Base-by-base conservation (phyloP, 805 yeast species). In the Teunomyces barrocoloradensis region DNA sequence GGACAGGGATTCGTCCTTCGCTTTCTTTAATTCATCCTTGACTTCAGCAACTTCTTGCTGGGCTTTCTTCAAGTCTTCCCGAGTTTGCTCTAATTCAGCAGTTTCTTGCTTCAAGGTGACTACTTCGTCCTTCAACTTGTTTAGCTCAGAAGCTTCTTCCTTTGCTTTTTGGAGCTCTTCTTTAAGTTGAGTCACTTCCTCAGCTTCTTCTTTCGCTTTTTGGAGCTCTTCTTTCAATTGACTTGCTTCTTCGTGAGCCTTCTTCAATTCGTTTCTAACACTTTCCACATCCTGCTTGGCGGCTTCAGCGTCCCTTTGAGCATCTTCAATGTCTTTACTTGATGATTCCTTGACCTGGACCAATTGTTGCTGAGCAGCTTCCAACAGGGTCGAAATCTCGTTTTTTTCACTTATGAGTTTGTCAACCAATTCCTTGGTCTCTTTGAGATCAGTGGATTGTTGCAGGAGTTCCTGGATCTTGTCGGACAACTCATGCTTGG, bases 21-120 rank as follows among this genome's bases (percentile, higher is more conserved):
- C 37, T 6, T n/a, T 34, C 21, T 46, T 43, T 27, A 45, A 29
- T 38, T 50, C 46, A 5, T 17, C n/a, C 34, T 21, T 25, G 13
- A 12, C 13, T 15, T 32, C 28, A 10, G 12, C 45, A 32, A 23
- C 17, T 23, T 33, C 43, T 6, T 43, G 30, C 21, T 28, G 17
- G 13, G 17, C 18, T 45, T 48, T 29, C 30, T 48, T 25, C 30
- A 41, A 11, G 13, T 42, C 33, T 6, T 20, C 27, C 15, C 10
- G 34, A 15, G 17, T 5, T n/a, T 32, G 34, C 11, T 25, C 7
- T 9, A 30, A 42, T 6, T 6, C 20, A 13, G 39, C 33, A 12
- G 20, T 12, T 18, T 18, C 29, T 30, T 13, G 12, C 38, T 41
- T 18, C 20, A 38, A 18, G 12, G 9, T 40, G 3, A 13, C 20